Base-by-base conservation (phyloP, 2,329 filamentous ascomycete species). In the Beauveria asiatica region DNA sequence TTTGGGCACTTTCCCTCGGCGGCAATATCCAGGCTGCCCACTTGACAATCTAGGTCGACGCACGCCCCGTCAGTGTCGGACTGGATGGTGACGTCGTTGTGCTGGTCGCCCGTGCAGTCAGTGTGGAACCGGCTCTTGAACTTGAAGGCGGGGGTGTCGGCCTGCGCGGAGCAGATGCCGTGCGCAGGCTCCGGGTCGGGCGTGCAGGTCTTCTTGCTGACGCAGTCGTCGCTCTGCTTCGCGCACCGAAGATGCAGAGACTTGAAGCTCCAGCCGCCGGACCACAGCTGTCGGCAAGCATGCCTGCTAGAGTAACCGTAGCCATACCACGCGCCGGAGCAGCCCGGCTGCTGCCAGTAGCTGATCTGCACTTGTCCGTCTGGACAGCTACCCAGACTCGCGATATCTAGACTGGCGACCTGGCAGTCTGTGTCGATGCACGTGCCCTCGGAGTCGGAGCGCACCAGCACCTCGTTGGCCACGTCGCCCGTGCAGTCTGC, bases 1-100 rank as follows among this genome's bases (percentile, higher is more conserved):
- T 59, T 44, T 3, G 56, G 46, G 39, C 56, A 59, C 7, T 44
- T 52, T 2, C 46, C 56, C 7, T n/a, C 46, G 23, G 6, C n/a
- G 5, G 3, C 48, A 11, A 59, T 59, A n/a, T 59, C 56, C 16
- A 59, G 56, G n/a, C 46, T 51, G 5, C 13, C 46, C 16, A 59
- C 46, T 21, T 56, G 54, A 39, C 61, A 63, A 25, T 63, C 45
- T 7, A 57, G 53, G 44, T 63, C 37, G n/a, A 63, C 37, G 49
- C 61, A 63, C 4, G 27, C 8, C 16, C 57, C 52, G 9, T 62
- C 41, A 3, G 30, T 48, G 17, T 49, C 17, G 19, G 10, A 9
- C 30, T 46, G 23, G 16, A 63, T 16, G 5, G 37, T 27, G 16
- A 51, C 25, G 9, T 55, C 46, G 41, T 62, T 62, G 39, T 60